phyloP scores from a whole-genome alignment of 2,329 filamentous ascomycete genomes.

The Beauveria varroae region DNA sequence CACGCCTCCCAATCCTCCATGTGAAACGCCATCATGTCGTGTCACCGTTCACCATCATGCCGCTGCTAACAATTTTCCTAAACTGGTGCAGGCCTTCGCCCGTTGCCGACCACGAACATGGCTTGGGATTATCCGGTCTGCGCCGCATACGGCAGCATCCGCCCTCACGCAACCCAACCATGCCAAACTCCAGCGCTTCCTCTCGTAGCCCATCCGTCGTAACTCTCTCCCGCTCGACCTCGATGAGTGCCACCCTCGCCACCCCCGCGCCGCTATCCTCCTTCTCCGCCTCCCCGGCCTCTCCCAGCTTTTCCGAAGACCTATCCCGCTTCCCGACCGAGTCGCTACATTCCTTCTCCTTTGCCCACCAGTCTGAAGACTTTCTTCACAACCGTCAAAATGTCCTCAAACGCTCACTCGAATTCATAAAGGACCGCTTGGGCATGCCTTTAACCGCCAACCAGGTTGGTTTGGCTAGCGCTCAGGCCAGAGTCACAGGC shows the following conservation, averaged over 20 bases:
- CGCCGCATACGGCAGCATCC: slow-evolving; percentile 84
- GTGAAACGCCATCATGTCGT: slow-evolving; percentile 4
- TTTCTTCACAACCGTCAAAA: slow-evolving; percentile 86
- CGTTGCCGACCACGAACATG: slow-evolving; percentile 80
- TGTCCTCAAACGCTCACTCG: slow-evolving; percentile 85
- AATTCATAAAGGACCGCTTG: slow-evolving; percentile 92
- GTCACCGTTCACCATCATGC: slow-evolving; percentile 3
- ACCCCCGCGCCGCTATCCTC: slow-evolving; percentile 47
- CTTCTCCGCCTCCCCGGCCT: slow-evolving; percentile 52
- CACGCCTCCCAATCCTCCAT: neutral
- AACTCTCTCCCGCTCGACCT: slow-evolving; percentile 58
- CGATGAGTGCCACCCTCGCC: slow-evolving; percentile 60
- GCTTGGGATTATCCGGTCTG: slow-evolving; percentile 75
- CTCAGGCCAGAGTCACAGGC: slow-evolving; percentile 73
- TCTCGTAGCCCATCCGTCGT: slow-evolving; percentile 52
- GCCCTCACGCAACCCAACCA: slow-evolving; percentile 53
- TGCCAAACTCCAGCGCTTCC: slow-evolving; percentile 54
- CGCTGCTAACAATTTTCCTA: slow-evolving; percentile 20
- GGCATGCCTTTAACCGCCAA: slow-evolving; percentile 63
- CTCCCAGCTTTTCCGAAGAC: slow-evolving; percentile 78
- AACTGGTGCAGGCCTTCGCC: slow-evolving; percentile 61
- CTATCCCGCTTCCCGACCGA: slow-evolving; percentile 88
- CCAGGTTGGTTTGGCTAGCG: slow-evolving; percentile 69
- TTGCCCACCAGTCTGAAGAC: slow-evolving; percentile 91
- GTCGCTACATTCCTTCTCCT: slow-evolving; percentile 96